These are phyloP conservation scores for Pseudozyma flocculosa DNA, from an alignment of 1,284 basidiomycete species.

Conservation along the genomic window DNA sequence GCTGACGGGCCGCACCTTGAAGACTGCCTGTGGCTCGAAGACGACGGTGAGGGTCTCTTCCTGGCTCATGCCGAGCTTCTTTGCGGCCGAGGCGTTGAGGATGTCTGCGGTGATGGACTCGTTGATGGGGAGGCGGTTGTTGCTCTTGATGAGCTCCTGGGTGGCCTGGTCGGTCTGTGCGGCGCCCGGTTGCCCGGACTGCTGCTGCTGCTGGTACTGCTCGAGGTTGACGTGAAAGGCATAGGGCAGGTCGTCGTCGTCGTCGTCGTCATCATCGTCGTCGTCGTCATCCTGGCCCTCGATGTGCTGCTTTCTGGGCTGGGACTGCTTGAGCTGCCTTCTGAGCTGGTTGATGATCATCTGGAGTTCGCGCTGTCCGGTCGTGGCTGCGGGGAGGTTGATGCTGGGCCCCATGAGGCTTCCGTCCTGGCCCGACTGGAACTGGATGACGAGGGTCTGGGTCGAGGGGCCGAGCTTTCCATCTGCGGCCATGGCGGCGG, in stretches of 20 bases:
- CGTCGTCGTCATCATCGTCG: constrained; percentile 45
- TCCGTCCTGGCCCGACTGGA: constrained; percentile 50
- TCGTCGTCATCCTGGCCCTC: constrained; percentile 7
- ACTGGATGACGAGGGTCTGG: constrained; percentile 51
- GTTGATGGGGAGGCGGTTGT: constrained; percentile 44
- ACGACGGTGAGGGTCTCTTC: constrained; percentile 55
- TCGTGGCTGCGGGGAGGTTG: constrained; percentile 44
- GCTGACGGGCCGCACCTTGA: constrained; percentile 87
- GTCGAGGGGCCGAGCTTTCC: constrained; percentile 47
- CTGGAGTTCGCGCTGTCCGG: constrained; percentile 47
- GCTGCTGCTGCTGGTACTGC: constrained; percentile 12
- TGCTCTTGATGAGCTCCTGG: constrained; percentile 28
- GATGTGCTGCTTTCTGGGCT: constrained; percentile 18
- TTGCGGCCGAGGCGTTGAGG: constrained; percentile 35
- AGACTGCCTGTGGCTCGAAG: constrained; percentile 81
- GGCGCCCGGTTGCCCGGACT: constrained; percentile 6
- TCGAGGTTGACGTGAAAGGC: constrained; percentile 52
- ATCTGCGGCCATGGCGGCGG: constrained; percentile 27
- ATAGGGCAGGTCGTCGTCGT: constrained; percentile 55
- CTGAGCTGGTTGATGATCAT: constrained; percentile 52
- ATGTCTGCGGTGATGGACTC: constrained; percentile 47
- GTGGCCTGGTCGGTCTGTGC: constrained; percentile 4
- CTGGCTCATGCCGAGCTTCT: constrained; percentile 49
- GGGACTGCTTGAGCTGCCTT: constrained; percentile 31
- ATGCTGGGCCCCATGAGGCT: constrained; percentile 48